Evolutionary conservation across 1,139 yeast genomes (phyloP).

Genomic region (Geotrichum bryndzae): DNA sequence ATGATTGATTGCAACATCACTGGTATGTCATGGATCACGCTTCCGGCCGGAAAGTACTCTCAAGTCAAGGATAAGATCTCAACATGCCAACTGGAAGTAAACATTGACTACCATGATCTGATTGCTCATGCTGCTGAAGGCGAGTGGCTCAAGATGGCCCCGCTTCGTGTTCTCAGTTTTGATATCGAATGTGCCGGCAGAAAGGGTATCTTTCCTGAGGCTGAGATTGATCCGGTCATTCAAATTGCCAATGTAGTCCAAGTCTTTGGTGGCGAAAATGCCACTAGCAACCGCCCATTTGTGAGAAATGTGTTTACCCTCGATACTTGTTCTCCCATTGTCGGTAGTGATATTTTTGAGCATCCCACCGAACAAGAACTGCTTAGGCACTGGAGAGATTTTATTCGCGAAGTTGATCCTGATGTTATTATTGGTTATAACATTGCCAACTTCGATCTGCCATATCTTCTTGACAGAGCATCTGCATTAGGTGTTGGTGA

Average conservation of each 20-base stretch:
- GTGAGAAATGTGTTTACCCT: slow-evolving; percentile 92
- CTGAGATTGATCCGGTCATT: slow-evolving; percentile 87
- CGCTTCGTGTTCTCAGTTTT: slow-evolving; percentile 84
- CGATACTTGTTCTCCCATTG: slow-evolving; percentile 83
- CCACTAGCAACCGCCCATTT: slow-evolving; percentile 52
- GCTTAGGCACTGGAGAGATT: slow-evolving; percentile 80
- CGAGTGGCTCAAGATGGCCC: slow-evolving; percentile 90
- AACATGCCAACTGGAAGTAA: slow-evolving; percentile 79
- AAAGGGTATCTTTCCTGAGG: slow-evolving; percentile 93
- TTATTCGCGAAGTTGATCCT: slow-evolving; percentile 78
- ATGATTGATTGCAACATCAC: slow-evolving; percentile 85
- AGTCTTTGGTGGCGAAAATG: slow-evolving; percentile 60
- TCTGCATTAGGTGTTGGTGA: slow-evolving; percentile 55
- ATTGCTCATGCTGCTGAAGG: slow-evolving; percentile 86
- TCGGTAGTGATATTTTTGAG: slow-evolving; percentile 85
- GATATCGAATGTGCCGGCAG: slow-evolving; percentile 99
- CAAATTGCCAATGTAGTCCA: slow-evolving; percentile 95
- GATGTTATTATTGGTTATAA: slow-evolving; percentile 97
- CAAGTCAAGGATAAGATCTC: slow-evolving; percentile 49
- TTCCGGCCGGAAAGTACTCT: slow-evolving; percentile 67
- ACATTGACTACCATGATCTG: slow-evolving; percentile 60
- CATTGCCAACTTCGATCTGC: slow-evolving; percentile 89
- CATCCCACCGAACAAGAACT: slow-evolving; percentile 71
- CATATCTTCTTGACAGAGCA: slow-evolving; percentile 86
- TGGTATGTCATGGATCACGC: slow-evolving; percentile 97